Evolutionary conservation across 345 rosid species (phyloP).

Genomic region (Eucalyptus guilfoylei): DNA sequence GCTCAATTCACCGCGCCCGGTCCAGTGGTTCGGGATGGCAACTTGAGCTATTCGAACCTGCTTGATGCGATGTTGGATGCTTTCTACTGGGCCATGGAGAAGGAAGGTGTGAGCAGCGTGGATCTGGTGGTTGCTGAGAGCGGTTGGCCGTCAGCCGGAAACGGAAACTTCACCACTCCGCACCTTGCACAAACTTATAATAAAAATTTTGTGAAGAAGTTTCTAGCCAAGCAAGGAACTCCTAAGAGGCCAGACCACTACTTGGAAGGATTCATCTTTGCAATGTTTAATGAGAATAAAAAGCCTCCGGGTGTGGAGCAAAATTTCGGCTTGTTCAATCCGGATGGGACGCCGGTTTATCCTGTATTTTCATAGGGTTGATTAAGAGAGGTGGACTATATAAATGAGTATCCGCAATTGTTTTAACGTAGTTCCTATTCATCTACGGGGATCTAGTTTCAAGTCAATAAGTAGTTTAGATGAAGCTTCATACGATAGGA

Average conservation of each 20-base stretch:
- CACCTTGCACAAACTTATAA: not conserved
- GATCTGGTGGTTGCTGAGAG: not conserved
- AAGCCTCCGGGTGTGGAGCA: not conserved
- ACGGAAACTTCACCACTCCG: not conserved
- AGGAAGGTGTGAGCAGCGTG: not conserved
- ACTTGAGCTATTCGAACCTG: conserved; percentile 8
- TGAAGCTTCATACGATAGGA: not conserved
- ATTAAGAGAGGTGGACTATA: not conserved
- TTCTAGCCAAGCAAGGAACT: conserved; percentile 4
- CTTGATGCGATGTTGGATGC: conserved; percentile 28
- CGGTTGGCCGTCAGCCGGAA: not conserved
- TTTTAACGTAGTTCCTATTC: not conserved
- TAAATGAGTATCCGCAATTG: not conserved
- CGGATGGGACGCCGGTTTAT: conserved; percentile 3
- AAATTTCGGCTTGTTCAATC: conserved; percentile 13
- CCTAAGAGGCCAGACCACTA: conserved; percentile 3
- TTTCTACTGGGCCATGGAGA: conserved; percentile 18
- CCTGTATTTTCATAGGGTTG: not conserved
- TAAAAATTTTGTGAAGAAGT: not conserved
- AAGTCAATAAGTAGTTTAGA: not conserved
- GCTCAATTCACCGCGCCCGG: conserved; percentile 1
- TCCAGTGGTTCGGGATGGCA: conserved; percentile 8
- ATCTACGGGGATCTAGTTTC: not conserved
- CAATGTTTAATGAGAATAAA: conserved; percentile 17
- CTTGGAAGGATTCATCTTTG: conserved; percentile 7